Evolutionary conservation across 2,329 filamentous ascomycete species (phyloP), one percentile per base, ranked within the genome.

Genomic region (Penicillium fuscoglaucum): DNA sequence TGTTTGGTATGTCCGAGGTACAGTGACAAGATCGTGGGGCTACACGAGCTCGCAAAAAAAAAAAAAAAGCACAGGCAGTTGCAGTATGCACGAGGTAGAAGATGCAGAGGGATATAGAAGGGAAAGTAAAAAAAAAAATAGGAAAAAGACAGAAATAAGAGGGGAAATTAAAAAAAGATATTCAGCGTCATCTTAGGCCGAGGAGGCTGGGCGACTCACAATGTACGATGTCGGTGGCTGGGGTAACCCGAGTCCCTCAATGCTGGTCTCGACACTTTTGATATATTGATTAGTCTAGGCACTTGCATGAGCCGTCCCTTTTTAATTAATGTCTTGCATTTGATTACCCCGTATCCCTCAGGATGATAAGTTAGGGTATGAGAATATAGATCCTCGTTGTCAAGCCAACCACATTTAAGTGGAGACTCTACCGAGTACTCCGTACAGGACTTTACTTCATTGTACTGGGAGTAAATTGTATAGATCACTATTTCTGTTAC

Each of bases 121-220:
- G 37, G 43, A 50, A 46, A 46, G 58, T 31, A 35, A 49, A 62
- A 58, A 49, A 62, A 58, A 50, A 48, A 37, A 56, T 46, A 48
- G 55, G 39, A 50, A 58, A 56, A 57, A 51, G 26, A 43, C 12
- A 57, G 24, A 47, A 48, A 54, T 47, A 52, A 19, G 55, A 52
- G 58, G 21, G 52, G 37, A 49, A 43, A 54, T 56, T 35, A 60
- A 17, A 55, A 55, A 56, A 56, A 41, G 48, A 60, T 37, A 39
- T 37, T 45, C 59, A 53, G 49, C 41, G 56, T 63, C 62, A 60
- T 66, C 49, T 59, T 61, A 47, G 57, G 61, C 52, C 55, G 61
- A 57, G 63, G 70, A 70, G 71, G 71, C 70, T 73, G 71, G 71
- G 66, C 70, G 63, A 71, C 62, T 70, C 58, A 68, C 45, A 47